Evolutionary conservation across 1,284 basidiomycete genomes (phyloP), one percentile per base, ranked within the genome.

Genomic region (Dichomitus squalens): DNA sequence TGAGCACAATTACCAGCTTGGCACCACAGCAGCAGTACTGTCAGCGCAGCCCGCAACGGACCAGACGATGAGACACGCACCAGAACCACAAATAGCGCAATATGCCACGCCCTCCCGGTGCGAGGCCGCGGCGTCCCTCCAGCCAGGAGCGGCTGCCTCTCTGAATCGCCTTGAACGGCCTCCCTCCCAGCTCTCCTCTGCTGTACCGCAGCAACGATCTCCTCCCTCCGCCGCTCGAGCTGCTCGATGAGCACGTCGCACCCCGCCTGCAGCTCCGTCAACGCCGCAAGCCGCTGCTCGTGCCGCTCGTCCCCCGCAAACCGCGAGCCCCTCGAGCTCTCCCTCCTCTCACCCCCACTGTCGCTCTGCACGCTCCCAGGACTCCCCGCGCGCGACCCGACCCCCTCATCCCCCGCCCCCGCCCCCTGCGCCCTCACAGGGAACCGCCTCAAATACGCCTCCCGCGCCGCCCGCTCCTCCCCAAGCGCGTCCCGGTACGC

Each of bases 121-220:
- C 18, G 44, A 7, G 40, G 25, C 11, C n/a, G 31, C 9, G 18
- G 46, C 34, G 38, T 11, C 36, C 31, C 12, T 18, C 36, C 5
- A 8, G 9, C 44, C 46, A 57, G 29, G 6, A 57, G 56, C 18
- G 56, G 56, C 35, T 53, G 51, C 25, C 56, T 41, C 47, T 57
- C 56, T 16, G 35, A n/a, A 20, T 57, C 51, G 4, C 20, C 29
- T 14, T 52, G 44, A 12, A 21, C 27, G 23, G 48, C 47, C 31
- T 39, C 40, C 38, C 38, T 34, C 40, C 53, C 29, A 4, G 29
- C 54, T 18, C 54, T 49, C 41, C 54, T 41, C 49, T 47, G 41
- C 34, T 41, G 47, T 1, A 27, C 18, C 39, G 21, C 48, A 6
- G n/a, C 33, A 4, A 55, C 9, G 4, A 52, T 20, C 34, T 52